Base-by-base conservation (phyloP, 2,329 filamentous ascomycete species). In the Arthrobotrys musiformis region DNA sequence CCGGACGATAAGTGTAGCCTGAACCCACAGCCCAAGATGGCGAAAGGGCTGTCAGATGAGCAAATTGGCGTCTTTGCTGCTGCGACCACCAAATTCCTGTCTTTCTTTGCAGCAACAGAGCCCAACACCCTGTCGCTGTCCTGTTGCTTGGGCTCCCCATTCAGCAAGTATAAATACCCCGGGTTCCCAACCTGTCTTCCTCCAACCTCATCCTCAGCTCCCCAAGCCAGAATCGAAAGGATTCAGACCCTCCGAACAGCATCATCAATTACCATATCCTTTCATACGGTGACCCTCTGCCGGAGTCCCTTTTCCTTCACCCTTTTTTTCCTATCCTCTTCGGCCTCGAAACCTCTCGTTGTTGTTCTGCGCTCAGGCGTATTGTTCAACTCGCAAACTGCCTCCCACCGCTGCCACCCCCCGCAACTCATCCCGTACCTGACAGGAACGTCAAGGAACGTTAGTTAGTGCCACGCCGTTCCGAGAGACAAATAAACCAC, bases 101-200 rank as follows among this genome's bases (percentile, higher is more conserved):
- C 30, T 13, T 42, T 40, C 40, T 70, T 54, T 28, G 56, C n/a
- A 8, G 56, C 11, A 42, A 61, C 70, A 5, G 48, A 52, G 50
- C 11, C 28, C 50, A 76, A 76, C 70, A 76, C 70, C 70, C 64
- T 75, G 63, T 75, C 63, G 52, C 62, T 67, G 58, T 56, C 50
- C 50, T 56, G 50, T 58, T 33, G 52, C 52, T 58, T 58, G 52
- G 52, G 66, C 28, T 66, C 37, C 28, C 64, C 60, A 9, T 26
- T 42, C 56, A 44, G 30, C 52, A 75, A 69, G 63, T 77, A 77
- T 77, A 77, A 77, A 77, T 77, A 77, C 73, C 72, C 72, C 73
- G 52, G 67, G 64, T 50, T 22, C 67, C 72, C 73, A 61, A 70
- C 73, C 66, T 52, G 60, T 52, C 64, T 69, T 52, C 44, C 44